Conservation (phyloP, 1,284 basidiomycete species). For the Leccinum insigne region DNA sequence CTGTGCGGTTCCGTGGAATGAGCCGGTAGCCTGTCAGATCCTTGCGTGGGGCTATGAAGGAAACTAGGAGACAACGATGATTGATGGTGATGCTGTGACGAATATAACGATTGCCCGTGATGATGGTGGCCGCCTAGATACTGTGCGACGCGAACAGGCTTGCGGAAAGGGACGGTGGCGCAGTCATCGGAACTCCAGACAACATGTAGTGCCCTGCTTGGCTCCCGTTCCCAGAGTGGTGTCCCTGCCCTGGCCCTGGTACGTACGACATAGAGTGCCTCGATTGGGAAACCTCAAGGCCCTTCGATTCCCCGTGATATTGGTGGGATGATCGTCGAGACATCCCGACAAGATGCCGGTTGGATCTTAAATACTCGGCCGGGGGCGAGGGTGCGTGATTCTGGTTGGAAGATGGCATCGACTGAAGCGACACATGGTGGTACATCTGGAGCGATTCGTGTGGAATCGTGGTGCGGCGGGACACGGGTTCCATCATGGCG, state of each 20-base stretch:
- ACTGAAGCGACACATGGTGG: conserved; percentile 72
- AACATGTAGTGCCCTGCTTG: conserved; percentile 34
- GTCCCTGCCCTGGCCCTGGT: conserved; percentile 32
- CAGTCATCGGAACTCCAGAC: conserved; percentile 53
- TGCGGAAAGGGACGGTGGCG: conserved; percentile 46
- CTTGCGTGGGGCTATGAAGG: conserved; percentile 32
- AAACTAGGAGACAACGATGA: conserved; percentile 30
- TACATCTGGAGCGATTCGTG: conserved; percentile 68
- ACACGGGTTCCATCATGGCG: conserved; percentile 40
- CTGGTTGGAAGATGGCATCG: conserved; percentile 34
- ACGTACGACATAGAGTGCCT: conserved; percentile 32
- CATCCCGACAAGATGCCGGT: conserved; percentile 34
- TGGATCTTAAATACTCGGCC: conserved; percentile 28
- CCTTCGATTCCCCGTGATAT: conserved; percentile 25
- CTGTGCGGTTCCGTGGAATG: conserved; percentile 35
- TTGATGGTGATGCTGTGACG: conserved; percentile 34
- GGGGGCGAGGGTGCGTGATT: conserved; percentile 26
- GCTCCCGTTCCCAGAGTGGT: conserved; percentile 33
- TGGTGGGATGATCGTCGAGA: conserved; percentile 30
- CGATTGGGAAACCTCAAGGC: conserved; percentile 30
- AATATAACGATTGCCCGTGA: conserved; percentile 30
- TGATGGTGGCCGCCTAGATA: conserved; percentile 27
- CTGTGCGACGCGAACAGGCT: conserved; percentile 46
- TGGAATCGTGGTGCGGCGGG: conserved; percentile 43
- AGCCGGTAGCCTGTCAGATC: conserved; percentile 32